phyloP scores from a whole-genome alignment of 75 land plant genomes.

The Adiantum capillusveneris region DNA sequence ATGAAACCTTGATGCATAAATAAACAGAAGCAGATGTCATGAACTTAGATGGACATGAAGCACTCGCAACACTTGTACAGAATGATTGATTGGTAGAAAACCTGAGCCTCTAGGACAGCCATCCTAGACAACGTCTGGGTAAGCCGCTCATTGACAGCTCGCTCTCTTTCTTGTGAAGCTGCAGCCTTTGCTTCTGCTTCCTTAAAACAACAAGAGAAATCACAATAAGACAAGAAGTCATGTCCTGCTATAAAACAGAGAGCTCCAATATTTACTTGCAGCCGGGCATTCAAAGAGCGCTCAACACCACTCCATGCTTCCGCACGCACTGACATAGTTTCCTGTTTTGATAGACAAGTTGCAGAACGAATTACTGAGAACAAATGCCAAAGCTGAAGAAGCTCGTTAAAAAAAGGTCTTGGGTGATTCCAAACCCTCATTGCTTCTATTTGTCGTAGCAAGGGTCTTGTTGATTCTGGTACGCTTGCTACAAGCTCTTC shows the following conservation, averaged over 20 bases:
- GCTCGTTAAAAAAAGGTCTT: too few relatives aligned
- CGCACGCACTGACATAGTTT: constrained; percentile 63
- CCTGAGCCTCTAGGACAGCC: constrained; percentile 98
- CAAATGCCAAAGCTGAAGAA: too few relatives aligned
- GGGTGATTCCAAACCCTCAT: constrained; percentile 71
- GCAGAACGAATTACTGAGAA: too few relatives aligned
- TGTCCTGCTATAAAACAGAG: background rate
- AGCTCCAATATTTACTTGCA: constrained; percentile 47
- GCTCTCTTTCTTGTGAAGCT: constrained; percentile 85
- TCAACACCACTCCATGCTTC: constrained; percentile 99
- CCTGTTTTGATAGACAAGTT: constrained; percentile 34
- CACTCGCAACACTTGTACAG: too few relatives aligned
- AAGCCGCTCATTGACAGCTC: constrained; percentile 83
- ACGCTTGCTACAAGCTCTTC: constrained; percentile 89
- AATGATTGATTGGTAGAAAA: constrained; percentile 6
- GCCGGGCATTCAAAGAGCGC: constrained; percentile 65
- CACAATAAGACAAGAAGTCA: background rate
- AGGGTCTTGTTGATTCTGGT: constrained; percentile 97
- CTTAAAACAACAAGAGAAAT: constrained; percentile 33
- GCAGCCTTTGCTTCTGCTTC: constrained; percentile 98
- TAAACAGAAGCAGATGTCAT: background rate
- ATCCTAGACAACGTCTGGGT: constrained; percentile 90
- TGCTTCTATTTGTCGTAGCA: constrained; percentile 97
- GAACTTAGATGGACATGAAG: too few relatives aligned
- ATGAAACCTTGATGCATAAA: constrained; percentile 55